These are phyloP conservation scores for Epichloe coenophiala DNA, from an alignment of 2,329 filamentous ascomycete genomes.

Conservation along the genomic window DNA sequence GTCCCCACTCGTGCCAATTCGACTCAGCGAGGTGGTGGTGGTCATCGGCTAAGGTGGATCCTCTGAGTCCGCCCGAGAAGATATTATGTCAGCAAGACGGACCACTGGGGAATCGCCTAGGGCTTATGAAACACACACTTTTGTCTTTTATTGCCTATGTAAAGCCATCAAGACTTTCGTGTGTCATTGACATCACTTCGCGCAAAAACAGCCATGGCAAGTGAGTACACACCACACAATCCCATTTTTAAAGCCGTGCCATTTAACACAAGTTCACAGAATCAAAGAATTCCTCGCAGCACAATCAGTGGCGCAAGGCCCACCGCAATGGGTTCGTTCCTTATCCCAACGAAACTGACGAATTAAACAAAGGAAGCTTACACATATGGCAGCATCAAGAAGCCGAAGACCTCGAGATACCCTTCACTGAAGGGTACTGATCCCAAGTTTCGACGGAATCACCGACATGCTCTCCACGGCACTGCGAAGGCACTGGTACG, in stretches of 20 bases:
- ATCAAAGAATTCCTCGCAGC: slow-evolving; percentile 99
- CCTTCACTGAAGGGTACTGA: slow-evolving; percentile 97
- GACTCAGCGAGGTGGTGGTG: no score
- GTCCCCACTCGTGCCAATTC: no score
- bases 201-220: slow-evolving; percentile 6
- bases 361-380: slow-evolving; percentile 5
- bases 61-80: no score
- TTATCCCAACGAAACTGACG: not conserved
- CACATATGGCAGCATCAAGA: slow-evolving; percentile 74
- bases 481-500: slow-evolving; percentile 95
- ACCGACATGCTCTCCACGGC: slow-evolving; percentile 98
- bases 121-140: slow-evolving; percentile 10
- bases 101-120: slow-evolving; percentile 7
- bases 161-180: not conserved
- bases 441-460: slow-evolving; percentile 99
- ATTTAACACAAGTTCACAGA: slow-evolving; percentile 38
- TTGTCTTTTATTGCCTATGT: not conserved
- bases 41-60: not conserved
- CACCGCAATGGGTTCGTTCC: slow-evolving; percentile 90
- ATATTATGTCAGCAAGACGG: slow-evolving; percentile 5
- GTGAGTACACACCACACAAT: not conserved
- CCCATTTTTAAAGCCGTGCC: not conserved
- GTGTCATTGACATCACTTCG: slow-evolving; percentile 1
- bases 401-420: slow-evolving; percentile 98
- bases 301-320: slow-evolving; percentile 97